Evolutionary conservation across 257 asterid species (phyloP).

Genomic region (Sherardia arvensis): DNA sequence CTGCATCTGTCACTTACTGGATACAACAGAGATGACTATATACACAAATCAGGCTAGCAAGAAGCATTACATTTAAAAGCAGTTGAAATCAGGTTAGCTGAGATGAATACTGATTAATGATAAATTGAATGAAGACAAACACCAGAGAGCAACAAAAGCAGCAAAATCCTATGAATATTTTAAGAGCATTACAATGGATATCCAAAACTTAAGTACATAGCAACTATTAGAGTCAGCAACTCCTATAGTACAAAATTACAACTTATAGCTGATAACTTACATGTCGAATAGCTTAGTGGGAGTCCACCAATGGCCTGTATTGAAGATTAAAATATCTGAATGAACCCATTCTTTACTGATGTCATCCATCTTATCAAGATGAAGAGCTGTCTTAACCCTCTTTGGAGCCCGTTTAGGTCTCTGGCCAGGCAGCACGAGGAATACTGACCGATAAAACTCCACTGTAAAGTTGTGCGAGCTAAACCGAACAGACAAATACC

Average conservation of each 20-base stretch:
- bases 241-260: too few species aligned
- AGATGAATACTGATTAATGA: too few species aligned
- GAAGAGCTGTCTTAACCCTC: conserved; percentile 62
- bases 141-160: not conserved
- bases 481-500: conserved; percentile 64
- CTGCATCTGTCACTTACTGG: not conserved
- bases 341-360: conserved; percentile 64
- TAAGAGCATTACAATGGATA: not conserved
- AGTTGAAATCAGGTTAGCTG: too few species aligned
- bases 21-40: not conserved
- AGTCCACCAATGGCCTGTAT: conserved; percentile 97
- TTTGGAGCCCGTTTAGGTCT: conserved; percentile 69
- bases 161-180: not conserved
- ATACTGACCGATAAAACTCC: conserved; percentile 82
- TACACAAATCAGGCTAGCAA: not conserved
- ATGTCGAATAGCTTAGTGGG: conserved; percentile 65
- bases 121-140: not conserved
- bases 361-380: conserved; percentile 67
- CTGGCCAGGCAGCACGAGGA: conserved; percentile 65
- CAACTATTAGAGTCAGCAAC: not conserved
- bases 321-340: conserved; percentile 73
- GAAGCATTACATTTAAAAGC: not conserved
- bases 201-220: not conserved
- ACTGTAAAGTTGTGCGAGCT: conserved; percentile 38
- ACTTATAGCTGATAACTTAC: conserved; percentile 32